phyloP scores from a whole-genome alignment of 257 asterid species.

The Ballota nigra region DNA sequence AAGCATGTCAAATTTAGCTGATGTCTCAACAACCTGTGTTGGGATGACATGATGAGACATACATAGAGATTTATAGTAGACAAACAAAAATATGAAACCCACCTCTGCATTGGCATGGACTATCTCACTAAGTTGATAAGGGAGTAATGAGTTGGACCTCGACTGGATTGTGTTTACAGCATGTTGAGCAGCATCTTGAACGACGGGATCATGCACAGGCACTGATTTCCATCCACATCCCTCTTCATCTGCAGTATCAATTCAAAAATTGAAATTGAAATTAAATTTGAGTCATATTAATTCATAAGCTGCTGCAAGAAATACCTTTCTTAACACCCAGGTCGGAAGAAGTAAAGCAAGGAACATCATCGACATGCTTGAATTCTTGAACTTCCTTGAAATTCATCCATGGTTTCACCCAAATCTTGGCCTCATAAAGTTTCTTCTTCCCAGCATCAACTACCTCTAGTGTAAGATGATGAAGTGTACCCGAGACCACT shows the following conservation, averaged over 20 bases:
- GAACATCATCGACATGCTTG: slow-evolving; percentile 56
- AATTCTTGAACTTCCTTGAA: slow-evolving; percentile 85
- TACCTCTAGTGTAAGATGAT: slow-evolving; percentile 83
- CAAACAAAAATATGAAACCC: too few relatives aligned
- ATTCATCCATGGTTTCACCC: slow-evolving; percentile 93
- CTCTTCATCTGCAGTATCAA: slow-evolving; percentile 36
- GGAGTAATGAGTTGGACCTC: slow-evolving; percentile 76
- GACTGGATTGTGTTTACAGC: slow-evolving; percentile 73
- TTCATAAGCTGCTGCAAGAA: background rate
- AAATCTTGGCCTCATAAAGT: slow-evolving; percentile 79
- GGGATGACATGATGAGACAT: too few relatives aligned
- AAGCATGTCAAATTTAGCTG: slow-evolving; percentile 71
- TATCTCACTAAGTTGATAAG: slow-evolving; percentile 70
- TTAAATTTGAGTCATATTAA: too few relatives aligned
- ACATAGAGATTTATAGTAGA: too few relatives aligned
- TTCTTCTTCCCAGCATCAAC: slow-evolving; percentile 68
- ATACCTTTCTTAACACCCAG: slow-evolving; percentile 75
- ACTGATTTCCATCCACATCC: slow-evolving; percentile 66
- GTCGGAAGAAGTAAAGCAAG: slow-evolving; percentile 66
- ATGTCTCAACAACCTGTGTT: slow-evolving; percentile 52
- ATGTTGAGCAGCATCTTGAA: slow-evolving; percentile 84
- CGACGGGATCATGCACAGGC: slow-evolving; percentile 74
- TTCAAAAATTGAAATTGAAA: too few relatives aligned
- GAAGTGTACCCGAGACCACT: slow-evolving; percentile 74
- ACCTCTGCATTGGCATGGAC: slow-evolving; percentile 87